These are phyloP conservation scores for Starmerella potacharoeniae DNA, from an alignment of 805 yeast genomes.

Conservation along the genomic window DNA sequence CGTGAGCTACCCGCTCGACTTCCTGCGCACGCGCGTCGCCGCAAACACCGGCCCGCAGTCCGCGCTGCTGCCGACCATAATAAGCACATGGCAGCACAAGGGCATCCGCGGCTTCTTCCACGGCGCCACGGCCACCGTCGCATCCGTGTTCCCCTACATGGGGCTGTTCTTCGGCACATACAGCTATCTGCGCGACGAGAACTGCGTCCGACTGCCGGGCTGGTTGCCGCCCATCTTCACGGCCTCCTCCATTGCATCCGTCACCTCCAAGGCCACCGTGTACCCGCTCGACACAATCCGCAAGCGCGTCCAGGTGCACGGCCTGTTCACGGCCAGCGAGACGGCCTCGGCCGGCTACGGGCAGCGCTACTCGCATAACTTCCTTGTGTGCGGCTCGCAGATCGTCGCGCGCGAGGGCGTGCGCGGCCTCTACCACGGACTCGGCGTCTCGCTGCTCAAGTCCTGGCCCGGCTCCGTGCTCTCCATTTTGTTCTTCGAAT, in stretches of 20 bases:
- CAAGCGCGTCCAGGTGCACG: slow-evolving; percentile 60
- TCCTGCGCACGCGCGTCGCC: slow-evolving; percentile 76
- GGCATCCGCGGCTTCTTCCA: slow-evolving; percentile 40
- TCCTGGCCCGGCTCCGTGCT: slow-evolving; percentile 63
- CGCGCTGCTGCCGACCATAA: slow-evolving; percentile 25
- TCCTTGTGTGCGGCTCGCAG: slow-evolving; percentile 24
- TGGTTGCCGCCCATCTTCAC: slow-evolving; percentile 22
- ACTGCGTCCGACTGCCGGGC: background rate
- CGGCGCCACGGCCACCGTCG: slow-evolving; percentile 41
- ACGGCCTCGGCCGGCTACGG: slow-evolving; percentile 16
- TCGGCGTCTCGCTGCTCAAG: slow-evolving; percentile 56
- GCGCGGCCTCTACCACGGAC: slow-evolving; percentile 63
- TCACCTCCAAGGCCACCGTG: slow-evolving; percentile 54
- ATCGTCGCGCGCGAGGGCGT: slow-evolving; percentile 50
- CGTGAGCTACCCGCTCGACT: slow-evolving; percentile 78
- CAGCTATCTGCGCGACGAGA: slow-evolving; percentile 17
- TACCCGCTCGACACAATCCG: slow-evolving; percentile 83
- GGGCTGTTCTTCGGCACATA: slow-evolving; percentile 46
- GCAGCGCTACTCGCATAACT: slow-evolving; percentile 21
- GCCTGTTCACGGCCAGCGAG: slow-evolving; percentile 18
- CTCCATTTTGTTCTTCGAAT: slow-evolving; percentile 55
- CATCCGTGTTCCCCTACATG: slow-evolving; percentile 57
- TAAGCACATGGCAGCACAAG: slow-evolving; percentile 30
- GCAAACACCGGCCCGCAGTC: slow-evolving; percentile 36
- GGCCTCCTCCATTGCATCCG: slow-evolving; percentile 69